Base-by-base conservation (phyloP, 495 filamentous ascomycete genomes). In the Penicillium coffeae region DNA sequence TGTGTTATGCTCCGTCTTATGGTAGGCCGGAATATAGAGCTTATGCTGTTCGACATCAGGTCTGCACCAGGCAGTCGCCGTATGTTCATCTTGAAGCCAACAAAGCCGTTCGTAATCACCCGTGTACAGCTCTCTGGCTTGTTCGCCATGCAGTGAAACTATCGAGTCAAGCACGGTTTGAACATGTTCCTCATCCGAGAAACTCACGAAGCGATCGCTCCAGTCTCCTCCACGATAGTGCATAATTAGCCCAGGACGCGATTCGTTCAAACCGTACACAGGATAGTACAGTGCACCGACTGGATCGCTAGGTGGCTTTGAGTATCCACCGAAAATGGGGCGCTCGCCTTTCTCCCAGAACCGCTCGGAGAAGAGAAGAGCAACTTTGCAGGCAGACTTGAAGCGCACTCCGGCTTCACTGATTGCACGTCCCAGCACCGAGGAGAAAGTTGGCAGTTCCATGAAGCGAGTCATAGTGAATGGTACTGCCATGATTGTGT, bases 21-120 rank as follows among this genome's bases (percentile, higher is more conserved):
- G 87, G 48, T 82, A 87, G 43, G 83, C 80, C 0, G 85, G 85
- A 13, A 87, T 64, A 59, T 84, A 87, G 42, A 87, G 48, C 62
- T 80, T 68, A 51, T 87, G 83, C 65, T 84, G 78, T 0, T 83
- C 83, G 1, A 78, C 58, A 1, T 60, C 51, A 8, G 84, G 83
- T 16, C 51, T 52, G 2, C 77, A 77, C 83, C 83, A 86, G 9
- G 71, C 66, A 13, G 69, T 80, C 7, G 69, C 72, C 55, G 75
- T 67, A 21, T 79, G 64, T 27, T 69, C 66, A 45, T 86, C 80
- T 3, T 74, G 50, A 32, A 71, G 58, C 83, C 83, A 87, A 64
- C 83, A 86, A 8, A 70, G 59, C 1, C 83, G 73, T 27, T 80
- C 70, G 47, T 74, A 79, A 20, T 75, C 73, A 18, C 82, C 83